Conservation (phyloP, 1,284 basidiomycete species). For the Irpex lacteus region DNA sequence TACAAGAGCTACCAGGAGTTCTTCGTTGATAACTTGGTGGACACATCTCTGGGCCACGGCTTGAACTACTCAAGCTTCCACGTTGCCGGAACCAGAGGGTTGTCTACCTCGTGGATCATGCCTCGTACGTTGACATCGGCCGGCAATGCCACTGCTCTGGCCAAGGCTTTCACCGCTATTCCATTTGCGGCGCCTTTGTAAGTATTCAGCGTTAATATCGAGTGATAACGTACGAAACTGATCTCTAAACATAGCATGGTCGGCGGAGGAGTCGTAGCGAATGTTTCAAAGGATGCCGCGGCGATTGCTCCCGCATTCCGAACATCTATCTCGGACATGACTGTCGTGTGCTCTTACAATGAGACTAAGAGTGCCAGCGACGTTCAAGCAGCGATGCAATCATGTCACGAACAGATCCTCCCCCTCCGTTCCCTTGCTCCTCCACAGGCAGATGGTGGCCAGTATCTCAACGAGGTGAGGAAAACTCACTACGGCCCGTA, state of each 20-base stretch:
- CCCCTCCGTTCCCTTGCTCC: conserved; percentile 23
- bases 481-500: too few relatives aligned
- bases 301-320: not conserved
- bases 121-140: not conserved
- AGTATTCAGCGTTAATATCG: not conserved
- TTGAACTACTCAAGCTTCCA: not conserved
- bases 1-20: not conserved
- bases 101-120: not conserved
- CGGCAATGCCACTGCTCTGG: not conserved
- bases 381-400: not conserved
- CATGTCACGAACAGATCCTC: not conserved
- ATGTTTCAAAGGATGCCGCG: not conserved
- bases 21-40: not conserved
- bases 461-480: conserved; percentile 43
- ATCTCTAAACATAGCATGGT: not conserved
- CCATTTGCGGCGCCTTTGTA: not conserved
- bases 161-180: not conserved
- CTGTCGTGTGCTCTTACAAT: not conserved
- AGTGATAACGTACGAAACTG: not conserved
- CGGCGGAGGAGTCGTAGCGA: not conserved
- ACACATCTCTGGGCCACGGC: not conserved
- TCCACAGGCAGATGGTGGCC: conserved; percentile 25
- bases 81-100: not conserved
- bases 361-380: not conserved
- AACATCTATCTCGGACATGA: not conserved